phyloP scores from a whole-genome alignment of 352 stramenopile species.

The Elongisporangium prolatum region DNA sequence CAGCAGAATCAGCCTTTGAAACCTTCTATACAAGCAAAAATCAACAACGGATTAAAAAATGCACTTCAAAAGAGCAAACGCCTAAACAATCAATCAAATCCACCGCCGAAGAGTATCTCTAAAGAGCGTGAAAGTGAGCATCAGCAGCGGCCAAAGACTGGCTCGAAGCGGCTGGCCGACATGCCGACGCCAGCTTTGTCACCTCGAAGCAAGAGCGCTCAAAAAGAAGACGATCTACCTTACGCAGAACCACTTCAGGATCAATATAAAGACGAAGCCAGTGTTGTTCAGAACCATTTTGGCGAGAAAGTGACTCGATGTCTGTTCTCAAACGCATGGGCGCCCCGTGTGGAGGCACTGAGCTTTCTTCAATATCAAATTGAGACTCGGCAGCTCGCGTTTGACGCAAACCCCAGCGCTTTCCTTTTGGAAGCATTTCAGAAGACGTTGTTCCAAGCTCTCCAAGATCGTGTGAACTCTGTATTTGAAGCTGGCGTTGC shows the following conservation, averaged over 20 bases:
- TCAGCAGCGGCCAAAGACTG: background rate
- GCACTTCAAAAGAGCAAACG: constrained; percentile 65
- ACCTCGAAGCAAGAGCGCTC: constrained; percentile 41
- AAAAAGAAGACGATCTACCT: constrained; percentile 68
- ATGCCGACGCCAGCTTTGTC: constrained; percentile 17
- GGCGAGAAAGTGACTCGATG: constrained; percentile 71
- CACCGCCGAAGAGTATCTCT: background rate
- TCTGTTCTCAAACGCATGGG: constrained; percentile 79
- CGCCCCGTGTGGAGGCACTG: constrained; percentile 70
- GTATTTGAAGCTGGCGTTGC: constrained; percentile 73
- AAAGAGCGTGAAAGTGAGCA: background rate
- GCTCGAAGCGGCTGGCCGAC: constrained; percentile 14
- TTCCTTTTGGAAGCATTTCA: constrained; percentile 19
- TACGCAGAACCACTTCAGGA: constrained; percentile 76
- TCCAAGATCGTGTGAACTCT: constrained; percentile 74
- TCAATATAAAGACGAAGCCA: constrained; percentile 44
- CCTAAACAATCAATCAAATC: constrained; percentile 14
- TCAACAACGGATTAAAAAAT: constrained; percentile 75
- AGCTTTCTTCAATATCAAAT: constrained; percentile 72
- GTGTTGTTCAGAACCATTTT: constrained; percentile 44
- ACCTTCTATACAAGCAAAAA: constrained; percentile 73
- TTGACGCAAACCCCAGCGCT: constrained; percentile 26
- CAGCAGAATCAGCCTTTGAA: constrained; percentile 66
- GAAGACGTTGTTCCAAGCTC: constrained; percentile 45
- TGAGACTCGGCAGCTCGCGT: constrained; percentile 41